These are phyloP conservation scores for Xylaria telfairii DNA, from an alignment of 495 filamentous ascomycete genomes.

Conservation along the genomic window DNA sequence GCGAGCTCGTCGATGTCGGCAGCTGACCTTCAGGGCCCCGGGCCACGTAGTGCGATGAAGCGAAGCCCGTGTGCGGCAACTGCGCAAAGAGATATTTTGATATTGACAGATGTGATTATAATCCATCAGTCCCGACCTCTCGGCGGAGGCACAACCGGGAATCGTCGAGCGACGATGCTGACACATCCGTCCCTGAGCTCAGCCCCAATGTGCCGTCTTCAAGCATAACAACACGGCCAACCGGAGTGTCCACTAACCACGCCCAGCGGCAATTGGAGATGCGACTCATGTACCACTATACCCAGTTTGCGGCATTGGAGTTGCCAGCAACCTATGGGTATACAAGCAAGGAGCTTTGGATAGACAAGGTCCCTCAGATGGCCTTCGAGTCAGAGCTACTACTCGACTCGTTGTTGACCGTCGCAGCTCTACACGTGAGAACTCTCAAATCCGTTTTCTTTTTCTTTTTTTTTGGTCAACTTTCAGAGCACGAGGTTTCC, in stretches of 20 bases:
- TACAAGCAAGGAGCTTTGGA: slow-evolving; percentile 23
- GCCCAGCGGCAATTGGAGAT: slow-evolving; percentile 22
- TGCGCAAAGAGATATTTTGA: slow-evolving; percentile 21
- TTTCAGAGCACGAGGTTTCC: too few relatives aligned
- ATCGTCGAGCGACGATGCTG: not conserved
- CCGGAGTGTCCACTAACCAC: slow-evolving; percentile 6
- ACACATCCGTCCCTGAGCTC: not conserved
- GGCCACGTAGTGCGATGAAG: slow-evolving; percentile 21
- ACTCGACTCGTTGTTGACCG: slow-evolving; percentile 21
- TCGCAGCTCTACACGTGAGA: slow-evolving; percentile 24
- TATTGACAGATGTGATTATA: slow-evolving; percentile 23
- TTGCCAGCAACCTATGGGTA: slow-evolving; percentile 22
- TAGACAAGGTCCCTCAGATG: slow-evolving; percentile 24
- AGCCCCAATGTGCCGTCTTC: not conserved
- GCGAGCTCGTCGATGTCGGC: not conserved
- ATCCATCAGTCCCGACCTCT: slow-evolving; percentile 8
- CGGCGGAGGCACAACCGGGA: slow-evolving; percentile 5
- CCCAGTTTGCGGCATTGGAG: slow-evolving; percentile 17
- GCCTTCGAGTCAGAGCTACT: slow-evolving; percentile 23
- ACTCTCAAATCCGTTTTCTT: too few relatives aligned
- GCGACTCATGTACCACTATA: slow-evolving; percentile 26
- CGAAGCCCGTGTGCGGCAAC: slow-evolving; percentile 22
- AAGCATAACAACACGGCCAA: slow-evolving; percentile 6
- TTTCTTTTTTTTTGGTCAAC: too few relatives aligned
- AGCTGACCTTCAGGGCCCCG: slow-evolving; percentile 1